phyloP scores from a whole-genome alignment of 352 stramenopile species.

The Globisporangium acanthophoron region DNA sequence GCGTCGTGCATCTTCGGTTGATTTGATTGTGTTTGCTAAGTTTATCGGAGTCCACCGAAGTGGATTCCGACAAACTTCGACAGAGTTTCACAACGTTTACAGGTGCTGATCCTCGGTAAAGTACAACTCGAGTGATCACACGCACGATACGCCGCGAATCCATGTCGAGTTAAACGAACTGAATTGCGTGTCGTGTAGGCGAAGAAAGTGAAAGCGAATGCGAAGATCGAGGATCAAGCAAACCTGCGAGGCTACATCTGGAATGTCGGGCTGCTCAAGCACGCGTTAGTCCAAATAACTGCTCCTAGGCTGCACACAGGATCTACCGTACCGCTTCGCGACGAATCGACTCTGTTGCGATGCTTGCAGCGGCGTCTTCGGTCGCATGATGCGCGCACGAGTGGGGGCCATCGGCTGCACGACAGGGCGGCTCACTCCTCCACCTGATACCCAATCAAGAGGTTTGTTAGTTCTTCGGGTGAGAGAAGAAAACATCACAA shows the following conservation, averaged over 20 bases:
- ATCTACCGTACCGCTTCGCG: constrained; percentile 40
- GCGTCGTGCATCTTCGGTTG: no score
- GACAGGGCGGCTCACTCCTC: constrained; percentile 19
- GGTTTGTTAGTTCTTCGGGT: constrained; percentile 1
- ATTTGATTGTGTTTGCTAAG: neutral
- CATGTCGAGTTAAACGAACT: neutral
- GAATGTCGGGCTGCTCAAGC: constrained; percentile 11
- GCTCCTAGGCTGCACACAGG: neutral
- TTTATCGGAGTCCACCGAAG: neutral
- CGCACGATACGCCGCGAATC: neutral
- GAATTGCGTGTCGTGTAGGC: neutral
- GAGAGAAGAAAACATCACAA: neutral
- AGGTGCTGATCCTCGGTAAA: no score
- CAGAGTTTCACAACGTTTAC: no score
- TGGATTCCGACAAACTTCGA: no score
- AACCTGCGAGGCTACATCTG: constrained; percentile 10
- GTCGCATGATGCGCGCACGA: constrained; percentile 52
- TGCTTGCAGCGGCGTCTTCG: constrained; percentile 65
- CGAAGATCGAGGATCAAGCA: neutral
- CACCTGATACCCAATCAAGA: neutral
- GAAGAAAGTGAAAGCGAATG: neutral
- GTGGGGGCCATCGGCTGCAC: constrained; percentile 35
- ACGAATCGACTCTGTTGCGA: constrained; percentile 57
- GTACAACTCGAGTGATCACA: neutral
- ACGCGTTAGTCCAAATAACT: no score